Conservation (phyloP, 805 yeast genomes). For the Metschnikowia dekortorum region DNA sequence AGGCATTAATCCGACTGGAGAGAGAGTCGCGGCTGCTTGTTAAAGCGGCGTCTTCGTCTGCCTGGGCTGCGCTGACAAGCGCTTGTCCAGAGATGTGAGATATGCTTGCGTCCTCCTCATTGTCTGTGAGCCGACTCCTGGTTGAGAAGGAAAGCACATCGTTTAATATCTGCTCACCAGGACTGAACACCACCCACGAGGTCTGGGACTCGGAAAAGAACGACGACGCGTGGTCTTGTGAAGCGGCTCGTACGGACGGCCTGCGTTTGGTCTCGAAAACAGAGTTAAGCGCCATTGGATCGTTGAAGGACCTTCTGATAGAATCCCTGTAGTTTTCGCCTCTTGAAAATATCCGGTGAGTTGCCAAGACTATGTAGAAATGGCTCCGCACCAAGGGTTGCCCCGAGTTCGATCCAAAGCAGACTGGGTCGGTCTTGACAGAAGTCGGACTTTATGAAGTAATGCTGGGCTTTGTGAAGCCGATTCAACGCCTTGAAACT, state of each 20-base stretch:
- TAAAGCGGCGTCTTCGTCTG: background rate
- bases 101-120: constrained; percentile 5
- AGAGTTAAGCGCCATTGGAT: constrained; percentile 14
- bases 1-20: constrained; percentile 13
- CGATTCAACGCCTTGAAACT: background rate
- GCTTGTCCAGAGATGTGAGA: background rate
- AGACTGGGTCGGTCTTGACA: background rate
- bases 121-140: constrained; percentile 13
- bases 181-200: constrained; percentile 19
- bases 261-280: constrained; percentile 11
- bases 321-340: too few relatives aligned
- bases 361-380: too few relatives aligned
- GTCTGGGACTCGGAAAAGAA: constrained; percentile 17
- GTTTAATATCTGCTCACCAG: constrained; percentile 11
- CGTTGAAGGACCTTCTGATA: too few relatives aligned
- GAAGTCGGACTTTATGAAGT: background rate
- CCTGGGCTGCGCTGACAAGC: background rate
- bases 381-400: background rate
- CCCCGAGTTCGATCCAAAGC: background rate
- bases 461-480: background rate
- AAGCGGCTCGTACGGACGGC: constrained; percentile 8
- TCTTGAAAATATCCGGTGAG: too few relatives aligned
- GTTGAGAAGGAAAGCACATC: constrained; percentile 18
- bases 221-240: constrained; percentile 12
- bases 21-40: constrained; percentile 7